phyloP scores from a whole-genome alignment of 495 filamentous ascomycete species.

The Penicillium flavigenum region DNA sequence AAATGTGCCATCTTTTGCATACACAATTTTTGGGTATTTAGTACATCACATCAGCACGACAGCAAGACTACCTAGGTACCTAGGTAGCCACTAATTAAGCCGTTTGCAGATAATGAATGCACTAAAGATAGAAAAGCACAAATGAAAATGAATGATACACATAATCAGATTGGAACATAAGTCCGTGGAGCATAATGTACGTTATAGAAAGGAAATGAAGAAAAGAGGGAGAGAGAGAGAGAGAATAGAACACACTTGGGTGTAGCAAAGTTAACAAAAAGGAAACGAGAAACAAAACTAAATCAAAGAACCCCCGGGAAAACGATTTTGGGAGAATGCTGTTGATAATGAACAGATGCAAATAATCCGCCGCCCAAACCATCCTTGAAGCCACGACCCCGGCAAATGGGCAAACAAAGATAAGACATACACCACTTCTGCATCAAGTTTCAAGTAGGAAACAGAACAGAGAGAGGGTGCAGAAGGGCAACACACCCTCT shows the following conservation, averaged over 20 bases:
- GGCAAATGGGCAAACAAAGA: slow-evolving; percentile 8
- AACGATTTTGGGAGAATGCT: slow-evolving; percentile 22
- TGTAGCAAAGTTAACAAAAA: slow-evolving; percentile 19
- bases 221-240: slow-evolving; percentile 13
- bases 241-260: slow-evolving; percentile 13
- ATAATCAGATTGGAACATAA: slow-evolving; percentile 4
- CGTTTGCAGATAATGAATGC: not conserved
- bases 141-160: not conserved
- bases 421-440: slow-evolving; percentile 8
- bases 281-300: slow-evolving; percentile 16
- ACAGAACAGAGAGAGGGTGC: not conserved
- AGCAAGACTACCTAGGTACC: not conserved
- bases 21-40: not conserved
- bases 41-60: not conserved
- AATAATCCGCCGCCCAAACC: slow-evolving; percentile 13
- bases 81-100: not conserved
- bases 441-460: slow-evolving; percentile 2
- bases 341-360: slow-evolving; percentile 5
- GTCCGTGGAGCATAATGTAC: slow-evolving; percentile 35
- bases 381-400: slow-evolving; percentile 6
- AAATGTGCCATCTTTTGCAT: not conserved
- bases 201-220: slow-evolving; percentile 20
- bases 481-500: slow-evolving; percentile 9
- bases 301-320: slow-evolving; percentile 16
- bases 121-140: not conserved